Percentiles rank a stretch among this genome's conserved stretches.
Conservation (phyloP, 805 yeast species). For the Ogataea henricii region DNA sequence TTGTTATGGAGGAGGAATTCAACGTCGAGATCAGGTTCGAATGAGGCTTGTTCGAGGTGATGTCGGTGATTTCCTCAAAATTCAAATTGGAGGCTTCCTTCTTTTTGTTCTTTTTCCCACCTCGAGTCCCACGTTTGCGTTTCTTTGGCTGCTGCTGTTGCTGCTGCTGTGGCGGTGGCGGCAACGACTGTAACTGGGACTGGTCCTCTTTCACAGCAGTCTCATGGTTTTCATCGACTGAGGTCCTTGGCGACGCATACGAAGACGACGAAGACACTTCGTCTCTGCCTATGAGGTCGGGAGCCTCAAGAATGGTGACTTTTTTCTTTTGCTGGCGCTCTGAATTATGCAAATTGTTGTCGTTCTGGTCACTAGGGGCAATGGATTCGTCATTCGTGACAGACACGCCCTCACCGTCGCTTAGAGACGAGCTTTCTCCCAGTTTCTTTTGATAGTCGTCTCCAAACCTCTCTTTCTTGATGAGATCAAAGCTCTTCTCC, state of each 20-base stretch:
- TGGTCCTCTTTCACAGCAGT: slow-evolving; percentile 13
- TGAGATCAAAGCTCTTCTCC: slow-evolving; percentile 29
- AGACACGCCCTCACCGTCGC: slow-evolving; percentile 1
- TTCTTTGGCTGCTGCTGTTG: slow-evolving; percentile 43
- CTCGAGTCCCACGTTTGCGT: slow-evolving; percentile 83
- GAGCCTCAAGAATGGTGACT: slow-evolving; percentile 19
- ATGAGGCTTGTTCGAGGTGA: background rate
- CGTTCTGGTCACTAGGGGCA: slow-evolving; percentile 5
- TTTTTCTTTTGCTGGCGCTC: slow-evolving; percentile 10
- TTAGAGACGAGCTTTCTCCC: slow-evolving; percentile 10
- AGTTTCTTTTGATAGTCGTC: slow-evolving; percentile 10
- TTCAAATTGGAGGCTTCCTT: slow-evolving; percentile 22
- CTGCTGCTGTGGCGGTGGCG: slow-evolving; percentile 18
- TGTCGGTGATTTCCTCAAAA: slow-evolving; percentile 13
- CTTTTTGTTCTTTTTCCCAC: slow-evolving; percentile 65
- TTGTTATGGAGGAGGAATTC: slow-evolving; percentile 1
- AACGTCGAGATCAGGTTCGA: slow-evolving; percentile 8
- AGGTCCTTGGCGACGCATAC: slow-evolving; percentile 11
- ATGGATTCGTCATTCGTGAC: slow-evolving; percentile 5
- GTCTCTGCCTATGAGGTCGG: slow-evolving; percentile 10
- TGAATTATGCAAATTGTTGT: background rate
- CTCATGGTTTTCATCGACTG: slow-evolving; percentile 16
- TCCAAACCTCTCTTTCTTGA: slow-evolving; percentile 28
- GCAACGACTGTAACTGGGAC: slow-evolving; percentile 11
- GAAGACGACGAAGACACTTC: slow-evolving; percentile 20